These are phyloP conservation scores for Ceratocystis papillata DNA, from an alignment of 2,329 filamentous ascomycete species.

Conservation along the genomic window DNA sequence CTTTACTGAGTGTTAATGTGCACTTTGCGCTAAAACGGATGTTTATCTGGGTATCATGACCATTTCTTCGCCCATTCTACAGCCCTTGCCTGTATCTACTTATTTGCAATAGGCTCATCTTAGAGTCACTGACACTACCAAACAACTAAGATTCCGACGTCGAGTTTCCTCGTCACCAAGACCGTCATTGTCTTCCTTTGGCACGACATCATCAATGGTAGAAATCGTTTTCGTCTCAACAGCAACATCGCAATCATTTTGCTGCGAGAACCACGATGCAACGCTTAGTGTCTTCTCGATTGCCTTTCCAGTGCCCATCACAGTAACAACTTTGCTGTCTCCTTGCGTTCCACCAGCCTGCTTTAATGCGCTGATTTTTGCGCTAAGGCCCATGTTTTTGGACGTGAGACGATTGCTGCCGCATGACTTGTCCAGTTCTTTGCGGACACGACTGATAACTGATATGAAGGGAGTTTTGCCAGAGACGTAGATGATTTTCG, in stretches of 20 bases:
- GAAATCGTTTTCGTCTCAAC: constrained; percentile 52
- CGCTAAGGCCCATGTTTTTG: constrained; percentile 37
- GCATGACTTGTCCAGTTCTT: constrained; percentile 47
- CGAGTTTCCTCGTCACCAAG: constrained; percentile 34
- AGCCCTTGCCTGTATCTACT: not conserved
- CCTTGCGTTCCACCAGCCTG: constrained; percentile 24
- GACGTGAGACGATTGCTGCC: constrained; percentile 21
- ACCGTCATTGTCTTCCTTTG: constrained; percentile 31
- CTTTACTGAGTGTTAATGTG: no score
- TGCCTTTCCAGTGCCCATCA: constrained; percentile 57
- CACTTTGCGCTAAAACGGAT: not conserved
- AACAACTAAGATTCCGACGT: constrained; percentile 40
- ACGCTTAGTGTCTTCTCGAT: constrained; percentile 53
- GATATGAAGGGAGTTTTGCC: constrained; percentile 56
- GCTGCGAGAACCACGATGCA: constrained; percentile 46
- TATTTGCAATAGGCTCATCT: constrained; percentile 31
- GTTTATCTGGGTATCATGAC: constrained; percentile 9
- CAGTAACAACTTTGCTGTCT: constrained; percentile 37
- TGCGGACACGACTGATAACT: constrained; percentile 53
- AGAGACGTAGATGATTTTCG: constrained; percentile 52
- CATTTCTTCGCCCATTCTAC: not conserved
- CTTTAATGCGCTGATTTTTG: constrained; percentile 35
- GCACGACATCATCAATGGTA: constrained; percentile 57
- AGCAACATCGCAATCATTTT: constrained; percentile 38
- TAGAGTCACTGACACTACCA: constrained; percentile 41